These are phyloP conservation scores for Physaria fendleri DNA, from an alignment of 345 rosid genomes.

Conservation along the genomic window DNA sequence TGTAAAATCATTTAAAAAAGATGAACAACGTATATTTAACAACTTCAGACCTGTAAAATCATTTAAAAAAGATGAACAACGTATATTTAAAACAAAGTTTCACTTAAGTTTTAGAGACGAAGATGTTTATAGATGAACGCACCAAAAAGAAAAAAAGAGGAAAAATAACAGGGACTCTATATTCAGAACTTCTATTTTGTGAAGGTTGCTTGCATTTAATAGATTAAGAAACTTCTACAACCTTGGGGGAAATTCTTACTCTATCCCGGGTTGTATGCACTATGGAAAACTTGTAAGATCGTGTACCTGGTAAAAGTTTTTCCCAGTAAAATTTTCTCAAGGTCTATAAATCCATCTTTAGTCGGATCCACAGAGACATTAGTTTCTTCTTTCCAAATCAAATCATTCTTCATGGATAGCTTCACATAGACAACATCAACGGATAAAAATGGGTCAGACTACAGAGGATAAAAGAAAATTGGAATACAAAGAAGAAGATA, in stretches of 20 bases:
- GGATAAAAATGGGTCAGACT: background rate
- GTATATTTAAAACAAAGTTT: background rate
- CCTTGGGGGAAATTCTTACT: background rate
- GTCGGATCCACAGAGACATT: constrained; percentile 27
- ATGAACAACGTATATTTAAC: constrained; percentile 14
- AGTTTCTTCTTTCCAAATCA: constrained; percentile 25
- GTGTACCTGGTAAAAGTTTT: constrained; percentile 68
- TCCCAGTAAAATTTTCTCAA: constrained; percentile 43
- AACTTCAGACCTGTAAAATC: constrained; percentile 66
- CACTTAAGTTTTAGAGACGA: background rate
- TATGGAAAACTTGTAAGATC: background rate
- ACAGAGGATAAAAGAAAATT: background rate
- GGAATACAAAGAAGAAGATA: background rate
- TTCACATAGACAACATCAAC: constrained; percentile 23
- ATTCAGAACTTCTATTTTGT: background rate
- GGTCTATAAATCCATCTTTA: constrained; percentile 28
- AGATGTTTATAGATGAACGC: background rate
- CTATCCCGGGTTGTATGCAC: background rate
- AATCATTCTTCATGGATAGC: constrained; percentile 28
- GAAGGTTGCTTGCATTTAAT: background rate
- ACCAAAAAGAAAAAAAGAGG: background rate
- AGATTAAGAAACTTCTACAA: background rate
- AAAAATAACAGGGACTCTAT: background rate
- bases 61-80: background rate
- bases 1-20: constrained; percentile 30